Percentiles rank a stretch among this genome's conserved stretches.
phyloP scores from a whole-genome alignment of 345 rosid species.

The Moricandia moricandioides region DNA sequence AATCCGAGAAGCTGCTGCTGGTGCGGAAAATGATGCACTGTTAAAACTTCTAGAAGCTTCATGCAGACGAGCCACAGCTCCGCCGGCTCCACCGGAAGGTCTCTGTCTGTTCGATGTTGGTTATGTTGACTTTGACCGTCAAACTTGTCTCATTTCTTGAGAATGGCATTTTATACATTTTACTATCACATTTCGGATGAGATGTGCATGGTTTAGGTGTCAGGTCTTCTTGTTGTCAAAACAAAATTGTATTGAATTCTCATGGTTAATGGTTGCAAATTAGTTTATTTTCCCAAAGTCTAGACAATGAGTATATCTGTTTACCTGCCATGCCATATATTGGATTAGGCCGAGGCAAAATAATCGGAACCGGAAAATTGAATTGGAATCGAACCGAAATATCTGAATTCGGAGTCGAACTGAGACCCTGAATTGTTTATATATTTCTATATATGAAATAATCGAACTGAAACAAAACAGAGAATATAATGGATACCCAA shows the following conservation, averaged over 20 bases:
- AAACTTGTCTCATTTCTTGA: conserved; percentile 52
- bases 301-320: no score
- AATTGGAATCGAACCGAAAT: no score
- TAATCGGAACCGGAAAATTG: no score
- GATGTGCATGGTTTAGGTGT: not conserved
- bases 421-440: no score
- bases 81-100: conserved; percentile 89
- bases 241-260: not conserved
- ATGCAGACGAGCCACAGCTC: conserved; percentile 91
- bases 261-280: not conserved
- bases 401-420: no score
- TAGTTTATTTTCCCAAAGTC: not conserved
- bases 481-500: no score
- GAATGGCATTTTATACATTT: not conserved
- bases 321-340: conserved; percentile 2
- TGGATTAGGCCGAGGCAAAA: no score
- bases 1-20: conserved; percentile 91
- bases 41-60: conserved; percentile 73
- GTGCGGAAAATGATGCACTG: conserved; percentile 70
- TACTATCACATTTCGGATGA: not conserved
- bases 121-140: conserved; percentile 63
- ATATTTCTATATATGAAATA: no score
- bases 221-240: not conserved
- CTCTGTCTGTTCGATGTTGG: conserved; percentile 85
- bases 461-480: no score